Evolutionary conservation across 1,284 basidiomycete species (phyloP).

Genomic region (Microbotryum saponariae): DNA sequence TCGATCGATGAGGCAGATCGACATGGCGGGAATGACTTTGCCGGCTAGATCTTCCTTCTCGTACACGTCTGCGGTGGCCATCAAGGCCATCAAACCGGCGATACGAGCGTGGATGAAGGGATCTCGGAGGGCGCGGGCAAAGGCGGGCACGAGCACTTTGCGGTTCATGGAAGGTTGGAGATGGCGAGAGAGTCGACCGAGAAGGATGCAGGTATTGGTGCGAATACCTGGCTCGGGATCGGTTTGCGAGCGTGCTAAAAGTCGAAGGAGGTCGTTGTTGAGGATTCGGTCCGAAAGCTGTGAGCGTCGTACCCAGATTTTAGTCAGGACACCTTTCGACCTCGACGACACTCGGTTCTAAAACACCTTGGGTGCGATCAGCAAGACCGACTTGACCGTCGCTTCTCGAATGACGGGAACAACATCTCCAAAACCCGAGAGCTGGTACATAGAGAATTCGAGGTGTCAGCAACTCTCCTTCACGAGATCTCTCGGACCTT

Average conservation of each 20-base stretch:
- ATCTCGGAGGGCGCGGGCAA: conserved; percentile 82
- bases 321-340: too few relatives aligned
- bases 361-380: conserved; percentile 72
- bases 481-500: too few relatives aligned
- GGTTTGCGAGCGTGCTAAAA: conserved; percentile 84
- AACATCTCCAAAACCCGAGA: conserved; percentile 91
- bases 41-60: conserved; percentile 79
- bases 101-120: conserved; percentile 86
- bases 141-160: conserved; percentile 93
- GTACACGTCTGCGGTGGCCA: conserved; percentile 88
- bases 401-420: conserved; percentile 89
- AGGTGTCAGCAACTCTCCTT: too few relatives aligned
- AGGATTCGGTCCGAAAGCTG: conserved; percentile 83
- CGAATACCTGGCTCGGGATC: conserved; percentile 90
- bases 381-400: conserved; percentile 78
- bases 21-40: conserved; percentile 78
- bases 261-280: conserved; percentile 91
- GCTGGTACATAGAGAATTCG: conserved; percentile 37
- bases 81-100: conserved; percentile 90
- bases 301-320: background rate
- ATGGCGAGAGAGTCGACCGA: conserved; percentile 80
- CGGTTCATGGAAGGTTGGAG: conserved; percentile 81
- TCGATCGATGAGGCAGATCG: conserved; percentile 71
- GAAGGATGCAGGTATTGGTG: conserved; percentile 94
- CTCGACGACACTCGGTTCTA: background rate